Percentiles rank a stretch among this genome's conserved stretches.
These are phyloP conservation scores for Neurospora sp. DNA, from an alignment of 495 filamentous ascomycete genomes.

Conservation along the genomic window DNA sequence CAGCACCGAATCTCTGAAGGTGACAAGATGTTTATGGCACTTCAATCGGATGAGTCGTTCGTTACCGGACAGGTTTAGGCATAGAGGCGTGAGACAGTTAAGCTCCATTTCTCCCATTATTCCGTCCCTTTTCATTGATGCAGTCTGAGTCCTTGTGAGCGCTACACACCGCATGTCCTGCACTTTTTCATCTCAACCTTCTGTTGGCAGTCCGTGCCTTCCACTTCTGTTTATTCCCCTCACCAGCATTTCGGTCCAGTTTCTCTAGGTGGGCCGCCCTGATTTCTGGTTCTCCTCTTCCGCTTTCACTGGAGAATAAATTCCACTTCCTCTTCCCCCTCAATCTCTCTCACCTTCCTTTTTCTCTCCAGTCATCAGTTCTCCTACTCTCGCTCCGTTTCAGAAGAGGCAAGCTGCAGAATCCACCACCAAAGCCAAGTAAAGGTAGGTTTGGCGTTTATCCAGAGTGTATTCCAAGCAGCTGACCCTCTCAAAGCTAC, in stretches of 20 bases:
- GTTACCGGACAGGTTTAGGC: background rate
- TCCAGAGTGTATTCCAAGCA: background rate
- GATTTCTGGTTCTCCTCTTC: background rate
- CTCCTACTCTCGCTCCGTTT: background rate
- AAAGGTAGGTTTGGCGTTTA: background rate
- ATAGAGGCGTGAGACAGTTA: background rate
- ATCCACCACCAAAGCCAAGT: background rate
- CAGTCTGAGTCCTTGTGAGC: background rate
- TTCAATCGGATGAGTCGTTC: background rate
- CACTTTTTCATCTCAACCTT: background rate
- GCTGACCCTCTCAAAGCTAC: background rate
- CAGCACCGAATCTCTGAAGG: background rate
- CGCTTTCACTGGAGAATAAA: background rate
- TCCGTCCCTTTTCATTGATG: background rate
- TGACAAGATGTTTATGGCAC: background rate
- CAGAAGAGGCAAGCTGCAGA: background rate
- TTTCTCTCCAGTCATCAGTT: background rate
- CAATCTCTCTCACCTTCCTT: background rate
- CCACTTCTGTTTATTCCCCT: background rate
- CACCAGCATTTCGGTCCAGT: background rate
- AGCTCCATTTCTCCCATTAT: background rate
- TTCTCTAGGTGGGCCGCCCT: background rate
- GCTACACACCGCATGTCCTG: background rate
- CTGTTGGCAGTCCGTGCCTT: background rate
- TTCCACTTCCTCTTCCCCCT: background rate